Conservation (phyloP, 108 stramenopile genomes). For the Ochromonas danica region DNA sequence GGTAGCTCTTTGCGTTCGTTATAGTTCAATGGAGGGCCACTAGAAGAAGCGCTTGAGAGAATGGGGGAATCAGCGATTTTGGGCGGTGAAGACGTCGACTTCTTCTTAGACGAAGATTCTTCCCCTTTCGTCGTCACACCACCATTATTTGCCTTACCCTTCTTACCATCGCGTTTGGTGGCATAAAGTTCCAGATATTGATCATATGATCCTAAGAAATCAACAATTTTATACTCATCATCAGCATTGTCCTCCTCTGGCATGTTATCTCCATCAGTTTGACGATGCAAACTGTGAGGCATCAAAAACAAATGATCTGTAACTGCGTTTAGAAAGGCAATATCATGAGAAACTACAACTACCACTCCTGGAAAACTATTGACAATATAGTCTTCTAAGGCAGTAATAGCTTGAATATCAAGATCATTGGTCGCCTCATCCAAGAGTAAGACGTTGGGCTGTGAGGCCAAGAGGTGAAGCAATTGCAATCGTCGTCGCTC, state of each 20-base stretch:
- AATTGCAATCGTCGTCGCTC: slow-evolving; percentile 55
- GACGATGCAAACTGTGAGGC: too few relatives aligned
- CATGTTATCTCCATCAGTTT: not conserved
- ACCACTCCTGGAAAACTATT: slow-evolving; percentile 46
- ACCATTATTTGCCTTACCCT: not conserved
- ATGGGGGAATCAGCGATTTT: not conserved
- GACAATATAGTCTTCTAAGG: slow-evolving; percentile 48
- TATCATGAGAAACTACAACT: slow-evolving; percentile 52
- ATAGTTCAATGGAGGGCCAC: not conserved
- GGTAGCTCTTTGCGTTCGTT: not conserved
- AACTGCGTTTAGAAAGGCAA: slow-evolving; percentile 49
- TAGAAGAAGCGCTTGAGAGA: too few relatives aligned
- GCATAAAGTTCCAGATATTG: not conserved
- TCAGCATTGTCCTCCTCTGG: too few relatives aligned
- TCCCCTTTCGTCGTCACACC: not conserved
- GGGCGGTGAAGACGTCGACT: not conserved
- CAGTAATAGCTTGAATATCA: slow-evolving; percentile 40
- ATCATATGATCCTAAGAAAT: not conserved
- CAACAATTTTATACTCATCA: too few relatives aligned
- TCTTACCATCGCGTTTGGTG: not conserved
- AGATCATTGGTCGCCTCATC: slow-evolving; percentile 56
- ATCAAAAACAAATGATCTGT: slow-evolving; percentile 51
- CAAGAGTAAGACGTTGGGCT: slow-evolving; percentile 50
- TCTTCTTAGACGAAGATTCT: not conserved
- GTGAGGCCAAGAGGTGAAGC: slow-evolving; percentile 34